Evolutionary conservation across 2,329 filamentous ascomycete genomes (phyloP), one percentile per base, ranked within the genome.

Genomic region (Monosporascus cannonballus): DNA sequence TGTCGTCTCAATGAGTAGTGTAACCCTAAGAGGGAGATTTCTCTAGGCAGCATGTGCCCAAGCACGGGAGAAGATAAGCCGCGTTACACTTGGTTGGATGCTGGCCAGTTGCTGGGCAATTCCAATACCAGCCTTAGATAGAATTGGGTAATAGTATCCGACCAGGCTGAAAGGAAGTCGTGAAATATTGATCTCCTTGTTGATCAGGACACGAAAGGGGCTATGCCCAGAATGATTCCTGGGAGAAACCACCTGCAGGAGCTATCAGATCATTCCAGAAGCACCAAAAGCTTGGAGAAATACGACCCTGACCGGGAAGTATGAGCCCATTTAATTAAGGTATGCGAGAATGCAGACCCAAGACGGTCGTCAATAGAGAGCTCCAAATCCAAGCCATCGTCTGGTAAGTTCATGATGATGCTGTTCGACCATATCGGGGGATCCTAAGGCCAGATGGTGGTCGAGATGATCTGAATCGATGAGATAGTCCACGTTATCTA

Each of bases 401-500:
- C 22, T 4, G 7, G 42, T n/a, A 46, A 6, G 24, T 14, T 14
- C n/a, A 24, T 22, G 22, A 27, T n/a, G 14, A 27, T 30, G 14
- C 11, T 46, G 42, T 15, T 18, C 11, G 42, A 17, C 14, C 14
- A 9, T 27, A 46, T 46, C 42, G 5, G 9, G 42, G 24, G 20
- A 46, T n/a, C 42, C 15, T 9, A 14, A 27, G 42, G 42, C 22
- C 25, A 30, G 42, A 9, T 34, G 11, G 22, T 11, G 20, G 42
- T 30, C n/a, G 22, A 25, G 14, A 30, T 27, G 22, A 61, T 54
- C 56, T 54, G 55, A 55, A 48, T 54, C 55, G 57, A 51, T 45
- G 41, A 52, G 51, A 20, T 54, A 49, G 44, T 49, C 50, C 53
- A 51, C 39, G 30, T 51, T 54, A 46, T 56, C 44, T 52, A 54